Evolutionary conservation across 441 rosid species (phyloP).

Genomic region (Omphalea diandra): DNA sequence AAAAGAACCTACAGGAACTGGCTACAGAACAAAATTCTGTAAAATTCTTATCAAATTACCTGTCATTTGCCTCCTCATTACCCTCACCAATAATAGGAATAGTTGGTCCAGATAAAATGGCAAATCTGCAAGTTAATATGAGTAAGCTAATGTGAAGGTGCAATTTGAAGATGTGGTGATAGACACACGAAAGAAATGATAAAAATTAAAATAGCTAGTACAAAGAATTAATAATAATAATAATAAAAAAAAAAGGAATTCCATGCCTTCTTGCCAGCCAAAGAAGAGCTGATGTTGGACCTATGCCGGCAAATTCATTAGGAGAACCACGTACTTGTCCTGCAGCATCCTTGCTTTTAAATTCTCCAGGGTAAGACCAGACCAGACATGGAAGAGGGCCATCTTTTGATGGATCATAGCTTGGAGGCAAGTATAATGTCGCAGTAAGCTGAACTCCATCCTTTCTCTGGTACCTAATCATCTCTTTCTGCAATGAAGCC

Average conservation of each 20-base stretch:
- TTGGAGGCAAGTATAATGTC: slow-evolving; percentile 88
- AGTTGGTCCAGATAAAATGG: slow-evolving; percentile 94
- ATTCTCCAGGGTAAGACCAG: slow-evolving; percentile 99
- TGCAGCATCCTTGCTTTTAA: slow-evolving; percentile 98
- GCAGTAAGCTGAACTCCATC: slow-evolving; percentile 97
- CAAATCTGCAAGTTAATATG: slow-evolving; percentile 61
- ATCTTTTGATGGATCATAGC: slow-evolving; percentile 82
- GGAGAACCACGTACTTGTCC: slow-evolving; percentile 99
- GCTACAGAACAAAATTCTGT: background rate
- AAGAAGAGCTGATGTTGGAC: slow-evolving; percentile 90
- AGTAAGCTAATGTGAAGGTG: slow-evolving; percentile 21
- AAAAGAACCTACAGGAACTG: slow-evolving; percentile 10
- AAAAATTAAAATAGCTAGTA: slow-evolving; percentile 13
- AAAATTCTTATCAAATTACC: slow-evolving; percentile 40
- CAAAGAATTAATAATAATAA: no score
- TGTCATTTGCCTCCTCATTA: slow-evolving; percentile 93
- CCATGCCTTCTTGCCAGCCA: slow-evolving; percentile 95
- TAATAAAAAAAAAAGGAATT: slow-evolving; percentile 16
- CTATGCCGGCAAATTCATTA: slow-evolving; percentile 93
- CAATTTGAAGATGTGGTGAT: slow-evolving; percentile 17
- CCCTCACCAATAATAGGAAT: slow-evolving; percentile 98
- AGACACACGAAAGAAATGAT: no score
- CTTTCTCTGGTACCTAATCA: slow-evolving; percentile 92
- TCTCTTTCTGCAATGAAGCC: slow-evolving; percentile 91
- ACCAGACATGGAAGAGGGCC: slow-evolving; percentile 93